A percentile compares a stretch with the other conserved stretches of the same genome.
phyloP scores from a whole-genome alignment of 2,329 filamentous ascomycete species.

The Fusarium sp. region DNA sequence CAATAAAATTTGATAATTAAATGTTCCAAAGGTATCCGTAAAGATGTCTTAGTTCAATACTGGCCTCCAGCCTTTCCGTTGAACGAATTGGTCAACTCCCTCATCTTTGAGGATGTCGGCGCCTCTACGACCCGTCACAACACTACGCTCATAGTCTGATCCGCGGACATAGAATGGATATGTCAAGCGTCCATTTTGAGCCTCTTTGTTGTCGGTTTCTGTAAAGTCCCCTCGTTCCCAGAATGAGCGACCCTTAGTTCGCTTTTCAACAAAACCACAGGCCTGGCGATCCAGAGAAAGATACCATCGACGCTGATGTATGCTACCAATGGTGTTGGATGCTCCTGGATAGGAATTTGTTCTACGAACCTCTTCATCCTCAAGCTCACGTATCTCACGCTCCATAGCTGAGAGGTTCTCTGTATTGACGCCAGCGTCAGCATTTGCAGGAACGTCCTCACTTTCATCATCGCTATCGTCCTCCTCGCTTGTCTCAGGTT shows the following conservation, averaged over 20 bases:
- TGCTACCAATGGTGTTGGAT: conserved; percentile 71
- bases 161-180: conserved; percentile 73
- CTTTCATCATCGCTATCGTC: conserved; percentile 22
- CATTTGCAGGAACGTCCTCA: conserved; percentile 38
- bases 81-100: conserved; percentile 65
- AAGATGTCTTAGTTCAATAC: conserved; percentile 50
- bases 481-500: conserved; percentile 44
- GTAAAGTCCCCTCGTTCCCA: conserved; percentile 18
- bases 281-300: conserved; percentile 69
- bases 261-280: conserved; percentile 65
- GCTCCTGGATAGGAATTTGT: conserved; percentile 76
- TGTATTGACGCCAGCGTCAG: conserved; percentile 13
- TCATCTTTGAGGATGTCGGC: conserved; percentile 71
- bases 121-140: conserved; percentile 71
- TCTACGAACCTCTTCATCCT: conserved; percentile 64
- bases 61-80: conserved; percentile 69
- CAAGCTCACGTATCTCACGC: conserved; percentile 56
- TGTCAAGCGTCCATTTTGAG: conserved; percentile 46
- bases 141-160: conserved; percentile 70
- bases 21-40: not conserved
- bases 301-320: conserved; percentile 76
- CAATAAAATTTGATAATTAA: conserved; percentile 21
- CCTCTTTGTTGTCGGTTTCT: not conserved
- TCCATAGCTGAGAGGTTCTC: conserved; percentile 52
- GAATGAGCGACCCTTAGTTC: conserved; percentile 31